Evolutionary conservation across 176 grass and related monocot genomes (phyloP), one percentile per base, ranked within the genome.

Genomic region (Zoysia pacifica): DNA sequence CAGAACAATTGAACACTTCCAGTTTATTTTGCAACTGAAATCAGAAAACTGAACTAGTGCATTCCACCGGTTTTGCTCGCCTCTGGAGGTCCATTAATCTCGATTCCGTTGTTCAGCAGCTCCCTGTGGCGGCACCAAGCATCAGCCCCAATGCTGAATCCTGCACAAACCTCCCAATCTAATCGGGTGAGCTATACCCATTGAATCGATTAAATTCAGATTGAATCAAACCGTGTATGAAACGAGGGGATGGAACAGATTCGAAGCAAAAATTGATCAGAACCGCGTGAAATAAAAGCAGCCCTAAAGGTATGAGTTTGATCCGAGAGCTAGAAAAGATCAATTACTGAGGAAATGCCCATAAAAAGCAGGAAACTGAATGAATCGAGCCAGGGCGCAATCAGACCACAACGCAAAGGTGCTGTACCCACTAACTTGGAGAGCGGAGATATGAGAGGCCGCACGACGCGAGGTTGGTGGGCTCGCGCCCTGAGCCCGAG

Each of bases 51-150:
- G 28, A 28, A 28, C 28, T 28, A 28, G 28, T 28, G 28, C 28
- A 28, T 28, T 28, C 71, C 81, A 47, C 87, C 79, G 4, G 75
- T 72, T 4, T 80, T 72, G n/a, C 83, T 87, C 3, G 94, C 87
- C 3, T 55, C 41, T 0, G 91, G 87, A 8, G 94, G 95, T 1
- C 91, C 95, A 64, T 97, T 91, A 97, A 94, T 13, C 95, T 91
- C 2, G 95, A 97, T 11, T 91, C 95, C 15, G 95, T 97, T 36
- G 95, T 97, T 91, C 95, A 97, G 37, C 95, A 91, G n/a, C 90
- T 89, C 11, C 91, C 95, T 12, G 91, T 81, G 37, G 91, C 95
- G 1, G 95, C 95, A 20, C 88, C 92, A 58, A 93, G 11, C 55
- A 93, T 92, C 67, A 97, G 80, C 2, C 92, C 92, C 92, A 98